Percentiles rank a stretch among this genome's conserved stretches.
Conservation (phyloP, 2,329 filamentous ascomycete genomes). For the Zymoseptoria passerinii region DNA sequence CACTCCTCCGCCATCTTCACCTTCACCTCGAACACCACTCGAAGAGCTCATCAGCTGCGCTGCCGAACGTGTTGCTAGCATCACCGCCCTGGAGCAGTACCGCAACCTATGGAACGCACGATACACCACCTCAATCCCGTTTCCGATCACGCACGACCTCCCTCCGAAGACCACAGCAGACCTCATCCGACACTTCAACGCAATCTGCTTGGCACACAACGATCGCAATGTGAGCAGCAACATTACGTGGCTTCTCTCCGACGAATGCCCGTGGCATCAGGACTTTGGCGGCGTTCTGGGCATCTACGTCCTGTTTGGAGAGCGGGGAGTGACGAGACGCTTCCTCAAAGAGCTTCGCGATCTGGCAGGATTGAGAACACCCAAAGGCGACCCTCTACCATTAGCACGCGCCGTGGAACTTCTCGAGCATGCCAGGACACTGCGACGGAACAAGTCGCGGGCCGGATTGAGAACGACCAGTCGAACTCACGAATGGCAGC, state of each 20-base stretch:
- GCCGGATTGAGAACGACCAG: too few species aligned
- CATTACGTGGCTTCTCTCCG: background rate
- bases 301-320: background rate
- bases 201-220: background rate
- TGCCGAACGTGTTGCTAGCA: background rate
- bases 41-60: background rate
- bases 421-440: background rate
- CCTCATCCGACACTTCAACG: background rate
- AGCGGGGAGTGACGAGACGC: background rate
- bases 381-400: background rate
- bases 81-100: background rate
- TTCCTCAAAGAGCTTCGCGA: background rate
- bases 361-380: background rate
- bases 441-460: background rate
- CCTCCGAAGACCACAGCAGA: background rate
- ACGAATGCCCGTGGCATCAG: background rate
- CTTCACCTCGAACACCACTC: background rate
- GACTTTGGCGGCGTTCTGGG: background rate
- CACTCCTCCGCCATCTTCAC: background rate
- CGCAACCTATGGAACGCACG: background rate
- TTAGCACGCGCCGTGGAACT: background rate
- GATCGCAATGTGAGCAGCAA: background rate
- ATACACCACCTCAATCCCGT: background rate
- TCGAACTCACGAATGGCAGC: background rate
- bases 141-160: background rate